These are phyloP conservation scores for Nakaseomyces bracarensis DNA, from an alignment of 1,139 yeast genomes.

Conservation along the genomic window DNA sequence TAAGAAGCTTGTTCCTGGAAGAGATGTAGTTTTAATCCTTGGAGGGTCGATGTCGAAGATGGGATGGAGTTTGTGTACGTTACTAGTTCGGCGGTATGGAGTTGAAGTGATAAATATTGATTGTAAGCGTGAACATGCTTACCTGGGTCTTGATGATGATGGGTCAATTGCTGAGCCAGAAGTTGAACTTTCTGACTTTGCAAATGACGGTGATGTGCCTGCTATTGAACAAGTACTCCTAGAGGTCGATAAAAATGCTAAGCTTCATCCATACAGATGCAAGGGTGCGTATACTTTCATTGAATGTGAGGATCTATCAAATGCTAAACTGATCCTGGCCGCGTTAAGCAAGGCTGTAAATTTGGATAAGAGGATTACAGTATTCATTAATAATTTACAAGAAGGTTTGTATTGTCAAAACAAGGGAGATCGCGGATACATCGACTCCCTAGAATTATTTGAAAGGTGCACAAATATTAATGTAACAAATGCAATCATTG, in stretches of 20 bases:
- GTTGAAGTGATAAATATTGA: constrained; percentile 13
- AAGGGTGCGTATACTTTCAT: constrained; percentile 12
- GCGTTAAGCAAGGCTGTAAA: constrained; percentile 11
- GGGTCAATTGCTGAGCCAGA: not conserved
- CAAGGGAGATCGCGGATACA: constrained; percentile 2
- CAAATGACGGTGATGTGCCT: constrained; percentile 6
- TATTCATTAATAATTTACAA: constrained; percentile 22
- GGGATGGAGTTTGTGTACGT: constrained; percentile 8
- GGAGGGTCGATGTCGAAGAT: constrained; percentile 10
- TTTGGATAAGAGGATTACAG: constrained; percentile 10
- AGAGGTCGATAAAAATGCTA: constrained; percentile 8
- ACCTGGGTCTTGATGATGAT: not conserved
- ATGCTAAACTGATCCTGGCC: constrained; percentile 10
- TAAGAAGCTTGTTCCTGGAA: constrained; percentile 6
- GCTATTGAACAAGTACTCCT: constrained; percentile 9
- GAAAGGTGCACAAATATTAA: constrained; percentile 14
- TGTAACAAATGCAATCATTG: constrained; percentile 20
- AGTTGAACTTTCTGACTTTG: not conserved
- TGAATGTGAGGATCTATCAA: constrained; percentile 13
- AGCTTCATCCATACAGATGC: constrained; percentile 3
- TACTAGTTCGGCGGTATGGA: constrained; percentile 2
- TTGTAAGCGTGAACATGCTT: not conserved
- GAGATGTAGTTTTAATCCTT: constrained; percentile 5
- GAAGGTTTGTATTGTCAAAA: constrained; percentile 12
- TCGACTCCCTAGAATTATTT: constrained; percentile 10